Base-by-base conservation (phyloP, 768 basidiomycete genomes). In the Boletellus ananas region DNA sequence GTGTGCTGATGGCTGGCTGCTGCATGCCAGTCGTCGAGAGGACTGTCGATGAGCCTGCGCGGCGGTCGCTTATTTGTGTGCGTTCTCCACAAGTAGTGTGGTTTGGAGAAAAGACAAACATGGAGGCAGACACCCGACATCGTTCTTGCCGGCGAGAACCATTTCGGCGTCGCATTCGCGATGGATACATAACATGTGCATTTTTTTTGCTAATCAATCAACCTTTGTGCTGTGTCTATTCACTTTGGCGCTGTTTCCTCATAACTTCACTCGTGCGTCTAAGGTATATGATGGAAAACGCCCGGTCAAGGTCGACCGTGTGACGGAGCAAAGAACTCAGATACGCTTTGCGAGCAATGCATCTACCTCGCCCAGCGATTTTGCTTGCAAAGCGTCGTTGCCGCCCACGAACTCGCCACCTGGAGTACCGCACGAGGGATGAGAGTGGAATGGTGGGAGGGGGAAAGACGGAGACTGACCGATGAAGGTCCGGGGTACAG, bases 401-500 rank as follows among this genome's bases (percentile, higher is more conserved):
- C 64, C 52, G 17, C 64, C 64, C 0, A 65, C 50, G 29, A 7
- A 34, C 6, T 37, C n/a, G 2, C 64, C 63, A 21, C 40, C 64
- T 65, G 20, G n/a, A 18, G 49, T 34, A 13, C 21, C 3, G 6
- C 6, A 25, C 14, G n/a, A 36, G 0, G 2, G 9, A 12, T 47
- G 11, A 54, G 33, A 3, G 16, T 2, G 37, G 18, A 21, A 23
- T 9, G 14, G 33, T 18, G 29, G 14, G 4, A 14, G 11, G 17
- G 16, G 4, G 34, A 12, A 0, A 29, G n/a, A 7, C 12, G 20
- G 27, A 45, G 3, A 63, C 75, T 45, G 52, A 88, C 86, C 78
- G 61, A 91, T 77, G 71, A 88, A 92, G 50, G 88, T 75, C 61
- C 82, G 87, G 27, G 90, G 90, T 6, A 92, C 90, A 11, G 84